Conservation (phyloP, 768 basidiomycete genomes). For the Boletus bicolor region DNA sequence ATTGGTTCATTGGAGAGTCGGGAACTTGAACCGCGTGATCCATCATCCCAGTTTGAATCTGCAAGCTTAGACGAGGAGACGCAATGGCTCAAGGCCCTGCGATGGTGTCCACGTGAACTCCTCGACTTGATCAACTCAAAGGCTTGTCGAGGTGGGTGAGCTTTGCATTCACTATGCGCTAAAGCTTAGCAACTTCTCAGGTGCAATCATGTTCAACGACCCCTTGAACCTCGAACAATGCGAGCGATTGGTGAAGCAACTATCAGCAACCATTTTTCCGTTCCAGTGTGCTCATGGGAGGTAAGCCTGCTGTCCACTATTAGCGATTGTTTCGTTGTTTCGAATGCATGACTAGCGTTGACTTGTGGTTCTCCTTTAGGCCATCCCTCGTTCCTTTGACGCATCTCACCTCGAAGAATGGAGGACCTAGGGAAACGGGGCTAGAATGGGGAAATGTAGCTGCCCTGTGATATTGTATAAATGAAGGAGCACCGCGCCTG, state of each 20-base stretch:
- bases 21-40: slow-evolving; percentile 24
- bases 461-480: slow-evolving; percentile 12
- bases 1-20: slow-evolving; percentile 59
- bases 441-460: slow-evolving; percentile 28
- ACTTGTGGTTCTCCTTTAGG: slow-evolving; percentile 26
- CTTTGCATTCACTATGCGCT: background rate
- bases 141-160: slow-evolving; percentile 80
- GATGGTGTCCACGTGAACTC: slow-evolving; percentile 80
- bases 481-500: background rate
- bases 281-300: slow-evolving; percentile 98
- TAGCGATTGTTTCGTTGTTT: background rate
- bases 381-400: slow-evolving; percentile 56
- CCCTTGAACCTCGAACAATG: slow-evolving; percentile 65
- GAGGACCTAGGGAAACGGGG: slow-evolving; percentile 3
- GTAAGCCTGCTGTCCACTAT: slow-evolving; percentile 32
- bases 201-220: slow-evolving; percentile 98
- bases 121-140: slow-evolving; percentile 89
- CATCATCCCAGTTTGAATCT: slow-evolving; percentile 10
- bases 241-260: slow-evolving; percentile 57
- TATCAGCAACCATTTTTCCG: slow-evolving; percentile 75
- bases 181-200: slow-evolving; percentile 38
- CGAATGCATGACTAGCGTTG: background rate
- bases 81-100: slow-evolving; percentile 67
- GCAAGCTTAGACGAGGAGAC: slow-evolving; percentile 20
- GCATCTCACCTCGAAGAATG: slow-evolving; percentile 22